Evolutionary conservation across 306 rosid genomes (phyloP).

Genomic region (Malus sylvestris): DNA sequence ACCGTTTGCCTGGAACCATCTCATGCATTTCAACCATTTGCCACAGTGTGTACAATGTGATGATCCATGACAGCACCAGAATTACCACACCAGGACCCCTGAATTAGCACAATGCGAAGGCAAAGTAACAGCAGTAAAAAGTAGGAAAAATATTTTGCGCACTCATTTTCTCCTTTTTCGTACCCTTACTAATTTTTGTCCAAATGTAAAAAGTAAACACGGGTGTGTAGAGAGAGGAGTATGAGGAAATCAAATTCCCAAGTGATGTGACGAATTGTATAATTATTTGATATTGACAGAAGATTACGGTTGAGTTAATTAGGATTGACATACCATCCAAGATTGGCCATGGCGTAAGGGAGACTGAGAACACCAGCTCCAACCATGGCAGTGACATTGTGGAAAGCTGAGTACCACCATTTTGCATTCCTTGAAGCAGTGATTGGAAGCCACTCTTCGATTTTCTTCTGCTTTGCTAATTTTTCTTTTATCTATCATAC

Average conservation of each 20-base stretch:
- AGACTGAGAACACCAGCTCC: slow-evolving; percentile 68
- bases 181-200: no score
- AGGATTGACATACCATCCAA: slow-evolving; percentile 41
- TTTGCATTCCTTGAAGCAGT: slow-evolving; percentile 54
- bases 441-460: slow-evolving; percentile 60
- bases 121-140: not conserved
- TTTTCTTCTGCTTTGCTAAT: slow-evolving; percentile 27
- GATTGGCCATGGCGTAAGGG: slow-evolving; percentile 49
- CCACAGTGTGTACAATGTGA: slow-evolving; percentile 56
- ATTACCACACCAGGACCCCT: slow-evolving; percentile 87
- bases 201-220: no score
- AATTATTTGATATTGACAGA: not conserved
- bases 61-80: slow-evolving; percentile 43
- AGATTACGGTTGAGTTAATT: not conserved
- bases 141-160: no score
- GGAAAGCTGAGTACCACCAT: slow-evolving; percentile 69
- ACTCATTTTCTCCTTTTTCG: no score
- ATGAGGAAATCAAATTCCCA: no score
- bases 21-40: slow-evolving; percentile 71
- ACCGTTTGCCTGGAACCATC: slow-evolving; percentile 50
- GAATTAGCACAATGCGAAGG: not conserved
- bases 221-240: no score
- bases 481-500: slow-evolving; percentile 12
- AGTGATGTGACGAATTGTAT: no score
- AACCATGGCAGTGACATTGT: slow-evolving; percentile 68